Base-by-base conservation (phyloP, 176 grass and related monocot genomes). In the Leersia perrieri region DNA sequence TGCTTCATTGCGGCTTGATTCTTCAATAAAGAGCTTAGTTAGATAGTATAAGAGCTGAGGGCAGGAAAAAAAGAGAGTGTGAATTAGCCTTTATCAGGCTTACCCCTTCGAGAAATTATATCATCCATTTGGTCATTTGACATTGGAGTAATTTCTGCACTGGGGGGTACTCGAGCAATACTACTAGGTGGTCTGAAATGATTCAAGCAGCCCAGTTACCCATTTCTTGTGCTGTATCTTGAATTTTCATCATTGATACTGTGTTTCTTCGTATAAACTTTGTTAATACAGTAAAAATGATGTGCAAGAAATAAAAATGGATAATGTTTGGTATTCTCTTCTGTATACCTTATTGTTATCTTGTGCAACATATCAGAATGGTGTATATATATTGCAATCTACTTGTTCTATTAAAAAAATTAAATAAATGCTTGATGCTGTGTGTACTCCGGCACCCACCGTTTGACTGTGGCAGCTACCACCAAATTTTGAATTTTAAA, bases 21-120 rank as follows among this genome's bases (percentile, higher is more conserved):
- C 30, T 79, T 78, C 60, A 90, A 90, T 90, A 90, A 90, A 78
- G 67, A 86, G 36, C 22, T 66, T 67, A 27, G 61, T 60, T 87
- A 72, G 55, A 4, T 47, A 47, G 15, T 84, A 35, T 77, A 36
- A 76, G 23, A 76, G 53, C 57, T n/a, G 69, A 82, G 73, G 32
- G 85, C 40, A 63, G 53, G 61, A 65, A 53, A 32, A 34, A 64
- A 75, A 61, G 1, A 23, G 14, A 66, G 23, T 7, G 22, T 30
- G 77, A 47, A 35, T 14, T 66, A 58, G 41, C 25, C 6, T 36
- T 45, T 45, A 51, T 30, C 30, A 18, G 14, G 11, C 64, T 68
- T 69, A 3, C 12, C 27, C 45, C 22, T 68, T 68, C 1, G 40
- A 6, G 62, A 6, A 66, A 33, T 22, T 64, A 39, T 39, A 9